Conservation (phyloP, 2,329 filamentous ascomycete genomes). For the Hymenoscyphus occultus region DNA sequence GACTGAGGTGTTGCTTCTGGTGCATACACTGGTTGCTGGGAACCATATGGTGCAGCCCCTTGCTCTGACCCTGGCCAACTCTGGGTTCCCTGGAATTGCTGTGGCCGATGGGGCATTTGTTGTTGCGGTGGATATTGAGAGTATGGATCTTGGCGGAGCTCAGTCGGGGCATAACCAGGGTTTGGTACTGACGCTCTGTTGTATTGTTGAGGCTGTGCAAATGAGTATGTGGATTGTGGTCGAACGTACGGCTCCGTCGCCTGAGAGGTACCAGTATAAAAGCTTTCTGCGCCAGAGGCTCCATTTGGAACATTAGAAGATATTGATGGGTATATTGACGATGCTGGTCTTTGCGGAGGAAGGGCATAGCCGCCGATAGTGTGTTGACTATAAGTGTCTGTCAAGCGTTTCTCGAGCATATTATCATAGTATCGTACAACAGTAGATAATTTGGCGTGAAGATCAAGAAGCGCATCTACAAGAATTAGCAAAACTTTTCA, state of each 20-base stretch:
- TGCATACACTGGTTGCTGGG: conserved; percentile 28
- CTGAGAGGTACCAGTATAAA: conserved; percentile 68
- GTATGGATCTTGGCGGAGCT: conserved; percentile 28
- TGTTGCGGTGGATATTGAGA: conserved; percentile 37
- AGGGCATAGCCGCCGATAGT: conserved; percentile 63
- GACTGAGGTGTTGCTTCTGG: conserved; percentile 30
- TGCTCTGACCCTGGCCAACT: conserved; percentile 46
- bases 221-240: conserved; percentile 52
- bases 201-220: conserved; percentile 44
- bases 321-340: conserved; percentile 69
- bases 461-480: conserved; percentile 82
- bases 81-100: conserved; percentile 46
- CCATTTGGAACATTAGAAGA: conserved; percentile 49
- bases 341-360: conserved; percentile 48
- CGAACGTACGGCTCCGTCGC: conserved; percentile 45
- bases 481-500: conserved; percentile 37
- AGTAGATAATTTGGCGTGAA: conserved; percentile 92
- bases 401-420: conserved; percentile 94
- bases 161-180: conserved; percentile 25
- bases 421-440: conserved; percentile 97
- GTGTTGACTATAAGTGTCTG: conserved; percentile 86
- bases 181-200: conserved; percentile 25
- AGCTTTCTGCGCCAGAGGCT: conserved; percentile 67
- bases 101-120: conserved; percentile 43
- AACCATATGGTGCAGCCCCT: conserved; percentile 24